Base-by-base conservation (phyloP, 1,139 yeast genomes). In the Yamadazyma jaroonii region DNA sequence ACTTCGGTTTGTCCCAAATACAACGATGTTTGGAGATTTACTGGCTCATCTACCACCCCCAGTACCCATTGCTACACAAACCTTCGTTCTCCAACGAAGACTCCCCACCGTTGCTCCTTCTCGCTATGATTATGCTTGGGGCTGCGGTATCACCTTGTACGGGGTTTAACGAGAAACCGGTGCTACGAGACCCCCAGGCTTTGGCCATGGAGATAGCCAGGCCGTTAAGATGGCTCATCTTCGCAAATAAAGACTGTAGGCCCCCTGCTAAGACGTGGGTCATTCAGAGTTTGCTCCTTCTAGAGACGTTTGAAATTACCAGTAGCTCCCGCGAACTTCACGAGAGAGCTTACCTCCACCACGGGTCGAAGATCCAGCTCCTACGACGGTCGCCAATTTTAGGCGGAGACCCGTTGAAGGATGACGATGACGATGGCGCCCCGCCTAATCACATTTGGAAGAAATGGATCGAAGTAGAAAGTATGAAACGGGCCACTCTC, bases 291-390 rank as follows among this genome's bases (percentile, higher is more conserved):
- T 60, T 83, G 33, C 54, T 80, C 34, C 50, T 83, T 31, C 56
- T 83, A 17, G 89, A 83, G 51, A 67, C 74, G 40, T 80, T 72
- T 53, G 94, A 84, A 52, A 73, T 79, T 41, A 50, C 55, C 6
- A 48, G 52, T 28, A 55, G 79, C 28, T 60, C 67, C 44, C 59
- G 84, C 38, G 56, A 57, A 15, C 56, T 81, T 38, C 90, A 84
- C 52, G 90, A 84, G 50, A 58, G 94, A 32, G 84, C 85, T 0
- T 82, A 77, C 49, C 64, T 84, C 7, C 88, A 84, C 48, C 90
- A 83, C 54, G 90, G 87, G 3, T 74, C 87, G 0, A 79, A 84
- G 3, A 74, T 83, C 28, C 92, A 84, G 56, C 56, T 84, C 25
- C 60, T 84, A 26, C 62, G 90, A 44, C 65, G 92, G 48, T 77